Conservation (phyloP, 495 filamentous ascomycete species). For the Cercophora samala region DNA sequence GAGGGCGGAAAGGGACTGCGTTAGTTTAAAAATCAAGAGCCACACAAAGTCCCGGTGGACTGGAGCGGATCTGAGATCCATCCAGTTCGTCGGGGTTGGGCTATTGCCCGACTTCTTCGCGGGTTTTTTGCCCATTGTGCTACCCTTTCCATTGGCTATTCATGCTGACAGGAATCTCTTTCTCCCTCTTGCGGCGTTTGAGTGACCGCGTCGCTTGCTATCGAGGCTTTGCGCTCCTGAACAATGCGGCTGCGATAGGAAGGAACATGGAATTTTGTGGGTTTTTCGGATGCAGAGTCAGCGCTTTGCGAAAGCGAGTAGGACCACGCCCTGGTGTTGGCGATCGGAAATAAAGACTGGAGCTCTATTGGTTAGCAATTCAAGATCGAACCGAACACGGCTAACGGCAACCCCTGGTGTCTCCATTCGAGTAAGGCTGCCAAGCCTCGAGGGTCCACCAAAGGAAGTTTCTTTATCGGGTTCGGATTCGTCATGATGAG, state of each 20-base stretch:
- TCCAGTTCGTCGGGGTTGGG: background rate
- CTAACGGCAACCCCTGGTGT: background rate
- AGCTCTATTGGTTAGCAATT: background rate
- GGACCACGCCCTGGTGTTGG: background rate
- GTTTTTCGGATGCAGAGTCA: background rate
- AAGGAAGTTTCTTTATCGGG: background rate
- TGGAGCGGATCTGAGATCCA: background rate
- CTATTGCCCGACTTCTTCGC: background rate
- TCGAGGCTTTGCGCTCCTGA: background rate
- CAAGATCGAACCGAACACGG: background rate
- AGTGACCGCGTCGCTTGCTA: background rate
- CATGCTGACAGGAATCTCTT: background rate
- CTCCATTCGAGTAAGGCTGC: background rate
- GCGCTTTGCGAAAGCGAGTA: constrained; percentile 12
- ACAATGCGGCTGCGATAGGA: background rate
- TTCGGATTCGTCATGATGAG: background rate
- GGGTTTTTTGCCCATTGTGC: no score
- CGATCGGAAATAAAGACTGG: background rate
- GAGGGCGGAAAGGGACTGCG: background rate
- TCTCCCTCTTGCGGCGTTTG: background rate
- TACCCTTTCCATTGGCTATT: background rate
- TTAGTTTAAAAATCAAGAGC: background rate
- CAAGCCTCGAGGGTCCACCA: background rate
- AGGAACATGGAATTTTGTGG: background rate
- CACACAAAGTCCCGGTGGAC: background rate